Conservation (phyloP, 2,329 filamentous ascomycete species). For the Aspergillaceae sp. region DNA sequence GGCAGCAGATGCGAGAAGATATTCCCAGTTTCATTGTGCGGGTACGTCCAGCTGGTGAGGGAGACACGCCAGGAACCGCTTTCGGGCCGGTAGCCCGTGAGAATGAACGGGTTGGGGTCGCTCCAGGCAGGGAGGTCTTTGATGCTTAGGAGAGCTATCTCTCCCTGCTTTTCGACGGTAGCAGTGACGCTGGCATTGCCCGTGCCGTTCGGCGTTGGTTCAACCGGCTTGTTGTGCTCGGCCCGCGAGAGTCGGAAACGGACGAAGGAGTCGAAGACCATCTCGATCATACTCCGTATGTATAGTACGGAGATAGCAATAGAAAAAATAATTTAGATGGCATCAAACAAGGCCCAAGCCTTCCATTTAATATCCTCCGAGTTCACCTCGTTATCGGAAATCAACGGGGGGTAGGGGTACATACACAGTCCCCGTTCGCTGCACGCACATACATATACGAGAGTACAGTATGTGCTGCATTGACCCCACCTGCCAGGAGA, state of each 20-base stretch:
- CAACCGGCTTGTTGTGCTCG: neutral
- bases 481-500: too few species aligned
- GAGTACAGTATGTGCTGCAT: too few species aligned
- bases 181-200: too few species aligned
- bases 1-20: constrained; percentile 42
- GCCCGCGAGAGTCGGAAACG: neutral
- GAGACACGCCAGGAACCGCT: constrained; percentile 30
- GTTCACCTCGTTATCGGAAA: too few species aligned
- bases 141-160: constrained; percentile 19
- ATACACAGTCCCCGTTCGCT: too few species aligned
- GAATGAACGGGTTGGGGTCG: constrained; percentile 36
- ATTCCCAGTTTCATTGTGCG: constrained; percentile 40
- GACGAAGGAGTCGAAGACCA: constrained; percentile 4
- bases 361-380: too few species aligned
- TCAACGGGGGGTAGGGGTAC: too few species aligned
- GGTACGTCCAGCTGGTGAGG: constrained; percentile 34
- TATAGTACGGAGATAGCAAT: too few species aligned
- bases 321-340: too few species aligned
- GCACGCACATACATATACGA: too few species aligned
- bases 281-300: neutral
- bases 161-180: neutral
- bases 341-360: too few species aligned
- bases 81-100: constrained; percentile 37
- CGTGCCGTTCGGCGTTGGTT: too few species aligned
- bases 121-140: constrained; percentile 37